phyloP scores from a whole-genome alignment of 257 asterid genomes.

The Forsythia viridissima region DNA sequence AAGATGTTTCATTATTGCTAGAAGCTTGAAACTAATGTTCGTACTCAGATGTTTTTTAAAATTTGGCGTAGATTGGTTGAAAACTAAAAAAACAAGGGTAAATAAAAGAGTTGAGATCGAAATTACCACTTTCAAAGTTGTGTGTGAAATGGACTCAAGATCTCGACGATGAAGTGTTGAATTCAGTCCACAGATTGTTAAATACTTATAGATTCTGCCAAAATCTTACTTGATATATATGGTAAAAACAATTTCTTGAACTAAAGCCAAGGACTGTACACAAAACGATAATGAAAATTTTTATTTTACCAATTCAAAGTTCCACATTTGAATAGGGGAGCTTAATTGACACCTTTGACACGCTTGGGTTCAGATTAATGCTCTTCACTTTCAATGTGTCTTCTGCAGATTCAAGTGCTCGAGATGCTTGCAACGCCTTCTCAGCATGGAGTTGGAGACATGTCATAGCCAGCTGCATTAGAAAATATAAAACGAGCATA shows the following conservation, averaged over 20 bases:
- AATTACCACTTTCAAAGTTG: background rate
- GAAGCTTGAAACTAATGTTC: no score
- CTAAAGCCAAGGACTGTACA: background rate
- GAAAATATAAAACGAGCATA: constrained; percentile 12
- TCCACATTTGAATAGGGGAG: constrained; percentile 43
- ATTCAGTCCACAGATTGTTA: no score
- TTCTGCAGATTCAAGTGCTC: constrained; percentile 63
- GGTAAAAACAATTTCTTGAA: background rate
- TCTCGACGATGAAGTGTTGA: background rate
- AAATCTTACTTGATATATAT: background rate
- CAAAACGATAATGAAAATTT: background rate
- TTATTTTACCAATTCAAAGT: background rate
- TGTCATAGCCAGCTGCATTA: constrained; percentile 77
- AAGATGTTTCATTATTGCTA: no score
- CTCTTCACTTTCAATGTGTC: constrained; percentile 28
- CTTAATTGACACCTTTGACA: constrained; percentile 46
- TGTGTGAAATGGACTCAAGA: background rate
- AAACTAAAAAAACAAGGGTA: no score
- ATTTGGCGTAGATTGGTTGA: no score
- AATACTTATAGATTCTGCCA: no score
- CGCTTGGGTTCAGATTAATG: constrained; percentile 47
- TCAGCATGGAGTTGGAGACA: constrained; percentile 93
- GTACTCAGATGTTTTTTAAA: no score
- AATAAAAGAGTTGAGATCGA: no score
- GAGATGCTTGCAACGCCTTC: constrained; percentile 87